Conservation (phyloP, 176 grass and related monocot species). For the Puccinellia tenuiflora region DNA sequence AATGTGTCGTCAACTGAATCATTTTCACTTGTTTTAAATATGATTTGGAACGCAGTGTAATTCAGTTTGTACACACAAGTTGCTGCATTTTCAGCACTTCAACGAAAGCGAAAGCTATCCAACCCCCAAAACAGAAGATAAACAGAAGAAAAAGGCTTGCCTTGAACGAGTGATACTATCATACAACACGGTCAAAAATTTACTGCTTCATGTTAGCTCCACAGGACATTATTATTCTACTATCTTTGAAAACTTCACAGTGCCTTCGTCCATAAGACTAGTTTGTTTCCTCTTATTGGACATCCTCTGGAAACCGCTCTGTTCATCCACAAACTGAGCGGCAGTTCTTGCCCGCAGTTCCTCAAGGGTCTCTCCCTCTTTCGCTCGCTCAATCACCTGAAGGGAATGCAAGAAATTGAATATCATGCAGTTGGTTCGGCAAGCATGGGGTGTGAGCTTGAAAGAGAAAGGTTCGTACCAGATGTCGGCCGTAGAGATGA, state of each 20-base stretch:
- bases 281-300: slow-evolving; percentile 78
- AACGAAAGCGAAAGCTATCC: background rate
- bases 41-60: background rate
- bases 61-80: background rate
- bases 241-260: slow-evolving; percentile 67
- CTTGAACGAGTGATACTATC: background rate
- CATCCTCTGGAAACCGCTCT: slow-evolving; percentile 52
- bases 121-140: background rate
- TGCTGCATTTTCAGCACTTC: background rate
- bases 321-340: slow-evolving; percentile 77
- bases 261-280: slow-evolving; percentile 54
- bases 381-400: slow-evolving; percentile 87
- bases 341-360: slow-evolving; percentile 73
- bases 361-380: slow-evolving; percentile 87
- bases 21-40: background rate
- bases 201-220: background rate
- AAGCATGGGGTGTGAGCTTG: background rate
- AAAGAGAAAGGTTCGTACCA: slow-evolving; percentile 47
- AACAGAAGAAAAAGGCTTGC: background rate
- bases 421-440: background rate
- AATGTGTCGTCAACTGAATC: background rate
- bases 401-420: background rate
- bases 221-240: slow-evolving; percentile 35
- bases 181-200: slow-evolving; percentile 20
- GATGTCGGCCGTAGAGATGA: slow-evolving; percentile 80